phyloP scores from a whole-genome alignment of 148 eudicot genomes.

The Nepenthes gracilis region DNA sequence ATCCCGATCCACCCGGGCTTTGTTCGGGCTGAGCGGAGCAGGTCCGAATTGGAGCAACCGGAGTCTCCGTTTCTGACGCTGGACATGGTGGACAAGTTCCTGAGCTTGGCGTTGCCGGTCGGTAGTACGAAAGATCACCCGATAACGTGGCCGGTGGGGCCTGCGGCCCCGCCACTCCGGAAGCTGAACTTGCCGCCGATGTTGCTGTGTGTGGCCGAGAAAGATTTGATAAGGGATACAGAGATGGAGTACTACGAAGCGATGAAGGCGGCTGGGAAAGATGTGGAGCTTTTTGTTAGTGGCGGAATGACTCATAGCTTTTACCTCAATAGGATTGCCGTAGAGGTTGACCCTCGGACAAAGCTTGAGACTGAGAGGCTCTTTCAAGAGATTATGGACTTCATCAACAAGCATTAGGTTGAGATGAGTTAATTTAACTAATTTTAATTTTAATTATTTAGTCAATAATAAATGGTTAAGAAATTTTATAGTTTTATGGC shows the following conservation, averaged over 20 bases:
- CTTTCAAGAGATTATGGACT: conserved; percentile 29
- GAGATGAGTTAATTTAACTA: no score
- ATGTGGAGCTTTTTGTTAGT: conserved; percentile 49
- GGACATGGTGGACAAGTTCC: conserved; percentile 76
- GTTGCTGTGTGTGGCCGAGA: conserved; percentile 65
- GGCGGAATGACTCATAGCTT: conserved; percentile 57
- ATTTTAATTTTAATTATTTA: no score
- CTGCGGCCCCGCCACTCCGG: conserved; percentile 31
- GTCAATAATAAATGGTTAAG: no score
- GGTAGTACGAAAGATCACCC: conserved; percentile 72
- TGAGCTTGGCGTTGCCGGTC: conserved; percentile 46
- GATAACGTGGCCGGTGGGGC: conserved; percentile 76
- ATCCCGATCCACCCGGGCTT: conserved; percentile 73
- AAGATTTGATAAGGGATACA: conserved; percentile 57
- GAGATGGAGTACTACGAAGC: conserved; percentile 81
- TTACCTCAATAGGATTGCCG: conserved; percentile 61
- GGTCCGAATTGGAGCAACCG: conserved; percentile 61
- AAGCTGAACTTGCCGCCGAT: conserved; percentile 43
- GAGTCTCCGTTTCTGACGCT: conserved; percentile 69
- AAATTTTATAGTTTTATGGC: no score
- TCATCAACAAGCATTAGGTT: conserved; percentile 41
- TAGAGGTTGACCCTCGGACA: conserved; percentile 42
- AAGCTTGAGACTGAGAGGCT: conserved; percentile 29
- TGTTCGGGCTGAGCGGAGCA: conserved; percentile 45
- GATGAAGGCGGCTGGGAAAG: conserved; percentile 42